These are phyloP conservation scores for Malus sieversii DNA, from an alignment of 306 rosid genomes.

Conservation along the genomic window DNA sequence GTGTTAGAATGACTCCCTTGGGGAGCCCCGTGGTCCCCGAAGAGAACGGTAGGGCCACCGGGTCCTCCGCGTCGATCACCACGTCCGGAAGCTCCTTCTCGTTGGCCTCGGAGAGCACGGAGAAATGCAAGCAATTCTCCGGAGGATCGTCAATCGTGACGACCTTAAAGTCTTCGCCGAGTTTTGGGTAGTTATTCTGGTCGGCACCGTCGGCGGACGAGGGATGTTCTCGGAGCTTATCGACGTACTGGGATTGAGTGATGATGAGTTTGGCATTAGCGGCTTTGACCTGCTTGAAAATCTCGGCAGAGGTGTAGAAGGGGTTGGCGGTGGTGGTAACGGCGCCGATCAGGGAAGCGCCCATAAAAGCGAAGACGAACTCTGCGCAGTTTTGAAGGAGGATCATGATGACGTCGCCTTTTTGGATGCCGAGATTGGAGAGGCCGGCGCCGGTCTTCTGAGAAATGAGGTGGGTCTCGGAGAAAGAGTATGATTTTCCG, in stretches of 20 bases:
- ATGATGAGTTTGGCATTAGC: constrained; percentile 53
- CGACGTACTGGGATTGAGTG: constrained; percentile 55
- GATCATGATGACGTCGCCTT: constrained; percentile 68
- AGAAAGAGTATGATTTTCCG: constrained; percentile 43
- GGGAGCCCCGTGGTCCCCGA: constrained; percentile 91
- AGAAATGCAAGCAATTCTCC: constrained; percentile 61
- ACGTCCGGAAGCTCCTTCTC: constrained; percentile 31
- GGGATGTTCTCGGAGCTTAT: constrained; percentile 35
- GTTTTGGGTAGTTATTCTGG: not conserved
- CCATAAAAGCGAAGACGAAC: constrained; percentile 59
- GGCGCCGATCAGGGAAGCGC: constrained; percentile 74
- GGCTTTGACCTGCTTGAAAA: constrained; percentile 46
- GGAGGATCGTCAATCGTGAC: constrained; percentile 58
- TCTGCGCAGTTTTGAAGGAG: constrained; percentile 70
- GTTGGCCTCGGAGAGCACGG: constrained; percentile 44
- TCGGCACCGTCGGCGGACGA: not conserved
- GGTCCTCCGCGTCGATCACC: constrained; percentile 32
- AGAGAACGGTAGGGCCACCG: constrained; percentile 75
- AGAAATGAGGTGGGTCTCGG: constrained; percentile 34
- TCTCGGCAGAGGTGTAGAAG: constrained; percentile 57
- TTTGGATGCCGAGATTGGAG: constrained; percentile 40
- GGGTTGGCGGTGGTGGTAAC: constrained; percentile 75
- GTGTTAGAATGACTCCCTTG: constrained; percentile 74
- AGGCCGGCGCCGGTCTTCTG: constrained; percentile 47
- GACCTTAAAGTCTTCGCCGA: constrained; percentile 38